Evolutionary conservation across 2,329 filamentous ascomycete species (phyloP), one percentile per base, ranked within the genome.

Genomic region (Cytospora chrysosperma): DNA sequence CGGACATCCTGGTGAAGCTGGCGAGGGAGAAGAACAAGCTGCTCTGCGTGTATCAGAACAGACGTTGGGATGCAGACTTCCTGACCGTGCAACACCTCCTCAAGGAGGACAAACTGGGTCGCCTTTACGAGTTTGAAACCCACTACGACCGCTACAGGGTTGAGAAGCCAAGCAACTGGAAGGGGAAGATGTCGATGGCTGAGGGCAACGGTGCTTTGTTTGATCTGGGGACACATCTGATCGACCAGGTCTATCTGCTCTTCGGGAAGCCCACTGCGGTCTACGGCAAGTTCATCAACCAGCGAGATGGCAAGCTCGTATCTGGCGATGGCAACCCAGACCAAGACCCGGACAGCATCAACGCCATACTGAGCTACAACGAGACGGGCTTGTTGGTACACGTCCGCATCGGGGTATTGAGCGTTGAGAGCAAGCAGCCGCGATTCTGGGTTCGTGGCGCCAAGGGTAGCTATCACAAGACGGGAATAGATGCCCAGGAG

Each of bases 41-140:
- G 52, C 75, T 91, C 65, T 86, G 86, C 67, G 87, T 90, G n/a
- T 91, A 89, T 75, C 88, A 91, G 78, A 91, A 92, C 78, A 85
- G 91, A 32, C 82, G 91, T 59, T 94, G 86, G 85, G 91, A 95
- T 72, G 80, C 85, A 37, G 91, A 94, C 76, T 95, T 91, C 76
- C 75, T 89, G 53, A 91, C 90, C 0, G 79, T 92, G 53, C 81
- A 80, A 69, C 82, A 87, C 68, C 81, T 93, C 28, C 70, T 93
- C 40, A 75, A 77, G 15, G 80, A 83, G 32, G 84, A 81, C 43
- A 78, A 78, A 0, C 79, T 94, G 4, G 91, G 91, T 60, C 83
- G 90, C n/a, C 77, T 93, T 47, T 82, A 89, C 60, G 90, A 94
- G 76, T 91, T 90, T 71, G 86, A 93, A 75, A 89, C 88, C 26